A percentile compares a stretch with the other conserved stretches of the same genome.
phyloP scores from a whole-genome alignment of 371 early-diverging fungal species.

The Furculomyces boomerangus region DNA sequence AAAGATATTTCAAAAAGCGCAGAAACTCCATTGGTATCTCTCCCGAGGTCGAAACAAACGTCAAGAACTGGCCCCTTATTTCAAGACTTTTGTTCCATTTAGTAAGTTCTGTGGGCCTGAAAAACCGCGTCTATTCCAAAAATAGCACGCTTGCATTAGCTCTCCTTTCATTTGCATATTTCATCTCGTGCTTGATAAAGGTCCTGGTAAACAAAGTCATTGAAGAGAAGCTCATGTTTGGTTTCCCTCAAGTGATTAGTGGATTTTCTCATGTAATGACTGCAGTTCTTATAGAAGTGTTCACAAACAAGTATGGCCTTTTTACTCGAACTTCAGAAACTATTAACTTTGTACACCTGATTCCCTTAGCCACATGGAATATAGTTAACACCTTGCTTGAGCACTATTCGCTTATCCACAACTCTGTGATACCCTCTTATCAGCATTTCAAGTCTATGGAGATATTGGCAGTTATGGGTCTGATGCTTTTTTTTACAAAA shows the following conservation, averaged over 20 bases:
- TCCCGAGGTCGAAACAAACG: not conserved
- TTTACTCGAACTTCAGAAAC: not conserved
- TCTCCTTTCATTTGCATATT: not conserved
- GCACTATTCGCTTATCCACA: not conserved
- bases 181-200: not conserved
- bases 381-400: not conserved
- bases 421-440: not conserved
- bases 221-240: not conserved
- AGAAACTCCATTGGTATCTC: not conserved
- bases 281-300: not conserved
- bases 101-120: not conserved
- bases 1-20: not conserved
- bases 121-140: not conserved
- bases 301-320: not conserved
- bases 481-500: not conserved
- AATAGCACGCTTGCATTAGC: not conserved
- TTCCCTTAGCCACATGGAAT: not conserved
- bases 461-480: not conserved
- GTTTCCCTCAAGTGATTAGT: not conserved
- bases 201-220: not conserved
- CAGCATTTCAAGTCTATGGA: not conserved
- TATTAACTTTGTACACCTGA: not conserved
- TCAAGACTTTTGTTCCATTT: not conserved
- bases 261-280: not conserved
- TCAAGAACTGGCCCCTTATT: not conserved